Base-by-base conservation (phyloP, 345 rosid species). In the Salix udensis region DNA sequence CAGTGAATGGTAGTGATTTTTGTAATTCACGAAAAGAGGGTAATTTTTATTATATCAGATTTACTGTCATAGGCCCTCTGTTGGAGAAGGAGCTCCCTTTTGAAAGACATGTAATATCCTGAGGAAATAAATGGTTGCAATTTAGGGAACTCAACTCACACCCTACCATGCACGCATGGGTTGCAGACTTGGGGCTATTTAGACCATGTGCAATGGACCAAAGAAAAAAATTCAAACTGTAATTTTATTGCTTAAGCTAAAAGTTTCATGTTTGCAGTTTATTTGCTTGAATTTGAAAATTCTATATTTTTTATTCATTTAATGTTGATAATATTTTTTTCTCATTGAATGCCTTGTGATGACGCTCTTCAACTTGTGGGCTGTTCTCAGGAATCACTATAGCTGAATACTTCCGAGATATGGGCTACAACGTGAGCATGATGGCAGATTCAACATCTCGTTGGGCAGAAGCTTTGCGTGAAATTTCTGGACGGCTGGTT, bases 401-500 rank as follows among this genome's bases (percentile, higher is more conserved):
- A 75, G 99, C 98, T 71, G 98, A 96, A 80, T 96, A 96, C 75
- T 96, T 96, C 77, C 88, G 97, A 85, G 99, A 96, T 85, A 96
- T 96, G 98, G 99, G 99, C 36, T 85, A 87, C 88, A 94, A 96
- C 86, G 98, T 96, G 77, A 94, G 99, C 84, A 94, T 96, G 99
- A 94, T 96, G 99, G 99, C 97, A 73, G 98, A 96, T 89, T 96
- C 96, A 69, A 96, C 99, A 9, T 96, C 99, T 79, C 97, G 98
- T 39, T 94, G 99, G 99, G 99, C 97, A 82, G 98, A 96, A 88
- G 98, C 99, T 81, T 82, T 96, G 90, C 93, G 97, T 87, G 98
- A 96, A 92, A 96, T 96, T 85, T 96, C 97, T 79, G 99, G 99
- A 78, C 97, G 98, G 10, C 84, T 96, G 97, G 98, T 96, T 82